Conservation (phyloP, 805 yeast species). For the Saitoella complicata region DNA sequence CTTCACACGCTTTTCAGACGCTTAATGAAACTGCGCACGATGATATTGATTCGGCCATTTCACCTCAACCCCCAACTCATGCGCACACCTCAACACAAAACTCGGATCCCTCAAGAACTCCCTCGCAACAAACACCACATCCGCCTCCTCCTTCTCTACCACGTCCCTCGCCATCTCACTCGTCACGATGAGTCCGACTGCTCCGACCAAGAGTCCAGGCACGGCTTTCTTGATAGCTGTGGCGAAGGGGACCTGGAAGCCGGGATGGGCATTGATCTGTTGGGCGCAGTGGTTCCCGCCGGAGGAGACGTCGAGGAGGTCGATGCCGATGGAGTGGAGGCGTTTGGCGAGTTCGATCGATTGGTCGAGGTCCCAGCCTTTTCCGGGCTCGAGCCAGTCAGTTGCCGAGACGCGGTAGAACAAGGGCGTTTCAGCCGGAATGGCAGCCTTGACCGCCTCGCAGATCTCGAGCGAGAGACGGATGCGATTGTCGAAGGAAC, state of each 20-base stretch:
- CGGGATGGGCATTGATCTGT: conserved; percentile 21
- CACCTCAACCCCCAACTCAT: conserved; percentile 28
- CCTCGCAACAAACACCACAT: conserved; percentile 32
- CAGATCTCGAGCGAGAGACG: conserved; percentile 34
- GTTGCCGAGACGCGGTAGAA: conserved; percentile 33
- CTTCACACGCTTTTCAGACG: too few relatives aligned
- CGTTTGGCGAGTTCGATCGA: conserved; percentile 18
- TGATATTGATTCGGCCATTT: conserved; percentile 22
- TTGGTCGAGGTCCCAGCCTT: conserved; percentile 30
- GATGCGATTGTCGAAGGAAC: conserved; percentile 41
- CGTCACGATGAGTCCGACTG: conserved; percentile 31
- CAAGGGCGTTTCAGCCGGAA: conserved; percentile 30
- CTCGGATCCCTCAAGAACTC: conserved; percentile 34
- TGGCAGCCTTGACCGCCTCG: conserved; percentile 27
- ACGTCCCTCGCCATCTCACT: conserved; percentile 26
- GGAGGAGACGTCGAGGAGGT: conserved; percentile 37
- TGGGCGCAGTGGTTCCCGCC: conserved; percentile 30
- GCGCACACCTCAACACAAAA: conserved; percentile 36
- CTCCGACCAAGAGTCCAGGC: conserved; percentile 30
- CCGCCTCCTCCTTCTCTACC: conserved; percentile 26
- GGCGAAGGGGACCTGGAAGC: conserved; percentile 28
- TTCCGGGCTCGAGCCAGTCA: conserved; percentile 20
- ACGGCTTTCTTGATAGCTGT: conserved; percentile 28
- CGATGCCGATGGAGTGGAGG: conserved; percentile 24
- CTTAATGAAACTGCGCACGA: background rate